Percentiles rank a stretch among this genome's conserved stretches.
phyloP scores from a whole-genome alignment of 169 alveolate genomes.

The Eimeria tenella region DNA sequence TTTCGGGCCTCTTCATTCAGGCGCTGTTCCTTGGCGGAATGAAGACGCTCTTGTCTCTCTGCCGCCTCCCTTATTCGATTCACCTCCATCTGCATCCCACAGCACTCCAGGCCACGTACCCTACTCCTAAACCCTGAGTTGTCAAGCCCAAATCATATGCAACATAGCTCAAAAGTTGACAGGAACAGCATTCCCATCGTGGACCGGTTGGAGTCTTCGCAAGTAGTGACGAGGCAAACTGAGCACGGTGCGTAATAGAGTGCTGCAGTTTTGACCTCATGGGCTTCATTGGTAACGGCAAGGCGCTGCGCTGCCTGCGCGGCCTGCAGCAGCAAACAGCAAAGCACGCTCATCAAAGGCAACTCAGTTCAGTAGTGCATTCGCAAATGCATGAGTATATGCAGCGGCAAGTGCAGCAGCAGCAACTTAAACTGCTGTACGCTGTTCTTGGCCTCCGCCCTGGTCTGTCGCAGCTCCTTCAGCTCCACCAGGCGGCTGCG shows the following conservation, averaged over 20 bases:
- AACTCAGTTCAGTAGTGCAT: background rate
- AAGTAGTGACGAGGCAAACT: too few relatives aligned
- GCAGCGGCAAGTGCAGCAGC: constrained; percentile 50
- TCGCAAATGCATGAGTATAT: background rate
- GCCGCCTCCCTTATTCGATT: constrained; percentile 3
- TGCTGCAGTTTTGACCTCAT: background rate
- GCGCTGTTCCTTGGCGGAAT: constrained; percentile 24
- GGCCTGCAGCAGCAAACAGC: background rate
- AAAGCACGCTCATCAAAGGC: background rate
- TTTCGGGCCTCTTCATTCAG: constrained; percentile 7
- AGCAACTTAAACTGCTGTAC: background rate
- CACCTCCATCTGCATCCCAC: constrained; percentile 30
- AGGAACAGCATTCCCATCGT: too few relatives aligned
- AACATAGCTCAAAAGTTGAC: too few relatives aligned
- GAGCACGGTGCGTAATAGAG: too few relatives aligned
- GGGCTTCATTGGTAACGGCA: constrained; percentile 19
- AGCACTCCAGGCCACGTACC: background rate
- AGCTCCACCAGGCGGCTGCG: constrained; percentile 9
- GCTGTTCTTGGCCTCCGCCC: constrained; percentile 2
- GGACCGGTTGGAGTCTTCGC: too few relatives aligned
- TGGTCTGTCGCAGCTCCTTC: constrained; percentile 11
- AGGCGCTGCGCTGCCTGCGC: constrained; percentile 38
- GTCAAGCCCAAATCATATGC: background rate
- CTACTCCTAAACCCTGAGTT: background rate
- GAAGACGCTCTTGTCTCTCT: background rate